Evolutionary conservation across 2,329 filamentous ascomycete genomes (phyloP).

Genomic region (Fusarium verticillioides): DNA sequence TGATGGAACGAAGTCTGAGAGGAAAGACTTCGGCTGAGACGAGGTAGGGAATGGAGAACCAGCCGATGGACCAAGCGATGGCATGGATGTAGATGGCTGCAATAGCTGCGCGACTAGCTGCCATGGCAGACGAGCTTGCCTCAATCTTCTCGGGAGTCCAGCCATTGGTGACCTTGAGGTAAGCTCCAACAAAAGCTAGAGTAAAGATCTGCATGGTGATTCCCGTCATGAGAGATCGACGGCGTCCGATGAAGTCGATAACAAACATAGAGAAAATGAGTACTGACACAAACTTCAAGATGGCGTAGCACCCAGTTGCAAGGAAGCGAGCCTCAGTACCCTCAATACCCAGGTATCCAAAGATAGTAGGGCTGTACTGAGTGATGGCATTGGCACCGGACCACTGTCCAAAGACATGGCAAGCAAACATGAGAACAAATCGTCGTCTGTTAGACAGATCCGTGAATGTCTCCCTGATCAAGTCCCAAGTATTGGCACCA

Average conservation of each 20-base stretch:
- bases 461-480: slow-evolving; percentile 50
- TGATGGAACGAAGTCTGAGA: slow-evolving; percentile 54
- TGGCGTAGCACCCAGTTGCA: slow-evolving; percentile 42
- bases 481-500: slow-evolving; percentile 45
- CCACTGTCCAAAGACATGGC: slow-evolving; percentile 46
- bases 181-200: slow-evolving; percentile 45
- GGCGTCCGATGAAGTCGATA: slow-evolving; percentile 47
- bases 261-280: slow-evolving; percentile 45
- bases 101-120: slow-evolving; percentile 53
- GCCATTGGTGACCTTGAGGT: slow-evolving; percentile 46
- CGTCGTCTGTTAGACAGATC: slow-evolving; percentile 44
- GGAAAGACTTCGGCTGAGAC: slow-evolving; percentile 59
- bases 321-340: slow-evolving; percentile 41
- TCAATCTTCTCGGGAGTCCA: slow-evolving; percentile 32
- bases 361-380: slow-evolving; percentile 45
- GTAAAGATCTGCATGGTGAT: slow-evolving; percentile 49
- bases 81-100: slow-evolving; percentile 57
- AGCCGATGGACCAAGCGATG: slow-evolving; percentile 59
- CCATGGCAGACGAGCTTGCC: slow-evolving; percentile 32
- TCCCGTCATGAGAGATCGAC: slow-evolving; percentile 49
- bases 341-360: slow-evolving; percentile 44
- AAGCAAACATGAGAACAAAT: slow-evolving; percentile 47
- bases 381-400: slow-evolving; percentile 47
- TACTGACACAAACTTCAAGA: slow-evolving; percentile 46
- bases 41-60: slow-evolving; percentile 58